Percentiles rank a stretch among this genome's conserved stretches.
phyloP scores from a whole-genome alignment of 352 stramenopile genomes.

The Pythium guiyangense region DNA sequence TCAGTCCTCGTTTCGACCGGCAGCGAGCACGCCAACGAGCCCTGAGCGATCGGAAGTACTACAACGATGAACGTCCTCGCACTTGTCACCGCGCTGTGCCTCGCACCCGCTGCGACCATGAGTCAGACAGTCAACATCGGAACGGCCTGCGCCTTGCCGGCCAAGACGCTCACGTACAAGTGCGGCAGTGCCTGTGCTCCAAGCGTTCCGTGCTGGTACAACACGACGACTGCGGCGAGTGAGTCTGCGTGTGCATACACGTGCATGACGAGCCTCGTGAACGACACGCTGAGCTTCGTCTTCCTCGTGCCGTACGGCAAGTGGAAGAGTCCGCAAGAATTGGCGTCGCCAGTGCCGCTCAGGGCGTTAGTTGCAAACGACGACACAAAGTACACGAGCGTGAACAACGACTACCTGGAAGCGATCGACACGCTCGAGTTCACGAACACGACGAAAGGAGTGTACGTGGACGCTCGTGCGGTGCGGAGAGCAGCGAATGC shows the following conservation, averaged over 20 bases:
- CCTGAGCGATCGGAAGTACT: too few species aligned
- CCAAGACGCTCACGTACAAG: neutral
- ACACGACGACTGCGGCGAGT: neutral
- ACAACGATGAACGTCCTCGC: too few species aligned
- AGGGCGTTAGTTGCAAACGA: neutral
- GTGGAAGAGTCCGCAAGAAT: neutral
- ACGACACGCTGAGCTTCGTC: neutral
- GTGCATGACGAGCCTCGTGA: neutral
- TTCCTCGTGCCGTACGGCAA: slow-evolving; percentile 3
- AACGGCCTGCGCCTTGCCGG: neutral
- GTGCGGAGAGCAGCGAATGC: too few species aligned
- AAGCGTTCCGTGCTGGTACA: neutral
- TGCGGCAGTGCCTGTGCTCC: neutral
- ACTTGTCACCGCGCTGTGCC: too few species aligned
- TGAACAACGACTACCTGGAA: slow-evolving; percentile 15
- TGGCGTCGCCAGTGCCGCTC: neutral
- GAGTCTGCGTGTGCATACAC: neutral
- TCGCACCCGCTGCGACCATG: too few species aligned
- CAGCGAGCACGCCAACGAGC: too few species aligned
- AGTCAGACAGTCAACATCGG: too few species aligned
- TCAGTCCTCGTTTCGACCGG: too few species aligned
- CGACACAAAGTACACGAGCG: slow-evolving; percentile 16
- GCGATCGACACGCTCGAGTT: slow-evolving; percentile 33
- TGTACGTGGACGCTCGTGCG: neutral
- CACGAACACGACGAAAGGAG: slow-evolving; percentile 21